Evolutionary conservation across 768 basidiomycete genomes (phyloP), one percentile per base, ranked within the genome.

Genomic region (Pulveroboletus sp.): DNA sequence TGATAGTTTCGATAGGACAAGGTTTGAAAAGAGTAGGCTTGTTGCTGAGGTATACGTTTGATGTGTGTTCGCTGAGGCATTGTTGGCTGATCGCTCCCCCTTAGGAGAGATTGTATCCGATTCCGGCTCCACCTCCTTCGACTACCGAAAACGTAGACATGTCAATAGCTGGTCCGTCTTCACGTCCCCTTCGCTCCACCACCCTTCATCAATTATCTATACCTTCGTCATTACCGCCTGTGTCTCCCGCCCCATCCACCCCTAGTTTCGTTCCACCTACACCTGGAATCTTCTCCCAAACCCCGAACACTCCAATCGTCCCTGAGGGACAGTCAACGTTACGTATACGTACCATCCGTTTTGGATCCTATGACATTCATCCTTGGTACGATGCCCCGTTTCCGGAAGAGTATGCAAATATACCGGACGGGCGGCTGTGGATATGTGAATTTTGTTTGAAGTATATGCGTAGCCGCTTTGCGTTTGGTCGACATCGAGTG

Each of bases 331-430:
- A 60, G 47, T 57, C 63, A 2, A 63, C 68, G 30, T 77, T 86
- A 39, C 83, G 85, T 56, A 96, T 95, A 75, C 86, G 83, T 48
- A 82, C 79, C 48, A 93, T 97, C 55, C 83, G 93, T 27, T 94
- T 97, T 59, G 94, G 94, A 26, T 76, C 81, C 49, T 94, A 76
- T 64, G 93, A 98, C 61, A 92, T 98, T 63, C 84, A 92, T 66
- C 98, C 96, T 3, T 99, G 96, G 96, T 98, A 92, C 67, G 93
- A 96, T 64, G 96, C 96, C 21, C 96, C 96, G 6, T 98, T 97
- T 66, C 95, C 96, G 0, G 95, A 98, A 65, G 96, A 99, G 67
- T 98, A 96, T 67, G 83, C 91, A 37, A 81, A 82, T 48, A 86
- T 94, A 49, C 89, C 93, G 18, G 93, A 97, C 58, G 93, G 95